Evolutionary conservation across 2,329 filamentous ascomycete species (phyloP).

Genomic region (Penicillium janthinellum): DNA sequence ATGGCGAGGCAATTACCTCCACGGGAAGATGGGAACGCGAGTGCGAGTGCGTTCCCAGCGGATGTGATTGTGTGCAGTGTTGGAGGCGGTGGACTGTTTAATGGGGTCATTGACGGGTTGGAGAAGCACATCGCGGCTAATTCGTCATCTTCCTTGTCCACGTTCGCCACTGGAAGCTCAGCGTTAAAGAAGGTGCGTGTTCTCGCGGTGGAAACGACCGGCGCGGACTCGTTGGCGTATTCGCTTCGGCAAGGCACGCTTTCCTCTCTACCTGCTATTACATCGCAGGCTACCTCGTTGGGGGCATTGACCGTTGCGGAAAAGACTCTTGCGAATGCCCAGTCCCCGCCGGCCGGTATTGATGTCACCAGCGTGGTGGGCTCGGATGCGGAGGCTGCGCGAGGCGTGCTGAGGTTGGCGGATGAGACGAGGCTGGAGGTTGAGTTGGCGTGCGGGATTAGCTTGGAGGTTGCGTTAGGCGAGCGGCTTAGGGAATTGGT

Average conservation of each 20-base stretch:
- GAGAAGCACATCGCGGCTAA: constrained; percentile 27
- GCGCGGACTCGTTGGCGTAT: constrained; percentile 67
- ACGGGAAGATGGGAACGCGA: constrained; percentile 8
- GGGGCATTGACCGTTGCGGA: constrained; percentile 68
- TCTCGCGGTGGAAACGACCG: constrained; percentile 71
- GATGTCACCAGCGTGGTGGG: constrained; percentile 63
- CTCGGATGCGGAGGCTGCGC: constrained; percentile 73
- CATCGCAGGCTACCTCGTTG: constrained; percentile 70
- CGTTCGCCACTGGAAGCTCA: background rate
- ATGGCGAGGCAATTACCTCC: constrained; percentile 38
- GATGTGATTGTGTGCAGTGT: constrained; percentile 76
- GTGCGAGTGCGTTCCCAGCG: constrained; percentile 43
- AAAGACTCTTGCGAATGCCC: constrained; percentile 64
- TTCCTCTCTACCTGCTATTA: constrained; percentile 67
- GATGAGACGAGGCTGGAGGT: constrained; percentile 78
- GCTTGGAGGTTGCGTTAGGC: constrained; percentile 54
- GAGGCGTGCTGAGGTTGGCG: constrained; percentile 71
- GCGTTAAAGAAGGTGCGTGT: constrained; percentile 45
- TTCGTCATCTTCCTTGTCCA: background rate
- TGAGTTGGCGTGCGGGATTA: constrained; percentile 80
- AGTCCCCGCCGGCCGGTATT: constrained; percentile 38
- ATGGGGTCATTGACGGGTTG: constrained; percentile 70
- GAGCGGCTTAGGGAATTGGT: constrained; percentile 28
- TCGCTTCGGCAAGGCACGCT: constrained; percentile 57
- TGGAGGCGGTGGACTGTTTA: constrained; percentile 76